Evolutionary conservation across 176 grass and related monocot genomes (phyloP).

Genomic region (Lolium rigidum): DNA sequence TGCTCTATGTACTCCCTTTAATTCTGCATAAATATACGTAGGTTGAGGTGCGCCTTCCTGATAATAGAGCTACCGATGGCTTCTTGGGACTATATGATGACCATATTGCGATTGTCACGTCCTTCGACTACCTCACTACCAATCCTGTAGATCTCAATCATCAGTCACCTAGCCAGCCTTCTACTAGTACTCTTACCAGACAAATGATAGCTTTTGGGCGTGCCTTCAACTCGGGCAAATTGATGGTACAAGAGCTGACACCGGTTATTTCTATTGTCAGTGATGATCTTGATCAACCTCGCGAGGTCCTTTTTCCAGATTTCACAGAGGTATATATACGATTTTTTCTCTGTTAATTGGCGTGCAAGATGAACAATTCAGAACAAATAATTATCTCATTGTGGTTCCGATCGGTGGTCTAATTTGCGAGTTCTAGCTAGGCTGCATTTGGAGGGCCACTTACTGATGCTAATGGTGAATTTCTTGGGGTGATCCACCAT

Average conservation of each 20-base stretch:
- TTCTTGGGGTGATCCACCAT: background rate
- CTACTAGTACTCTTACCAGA: background rate
- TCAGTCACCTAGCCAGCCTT: background rate
- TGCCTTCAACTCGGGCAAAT: background rate
- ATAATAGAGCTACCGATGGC: background rate
- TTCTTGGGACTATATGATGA: constrained; percentile 41
- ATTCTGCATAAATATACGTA: background rate
- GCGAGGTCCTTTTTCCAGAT: background rate
- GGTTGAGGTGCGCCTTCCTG: background rate
- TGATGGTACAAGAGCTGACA: background rate
- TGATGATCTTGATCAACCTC: background rate
- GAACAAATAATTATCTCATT: no score
- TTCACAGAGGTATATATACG: background rate
- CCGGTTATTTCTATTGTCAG: background rate
- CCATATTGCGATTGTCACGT: background rate
- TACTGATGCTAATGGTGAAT: background rate
- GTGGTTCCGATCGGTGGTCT: background rate
- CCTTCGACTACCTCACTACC: background rate
- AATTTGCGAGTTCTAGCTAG: background rate
- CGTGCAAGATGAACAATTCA: no score
- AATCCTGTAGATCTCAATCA: background rate
- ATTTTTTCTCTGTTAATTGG: background rate
- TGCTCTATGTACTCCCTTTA: background rate
- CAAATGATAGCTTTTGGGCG: background rate
- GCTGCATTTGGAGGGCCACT: constrained; percentile 12